A percentile compares a stretch with the other conserved stretches of the same genome.
These are phyloP conservation scores for Botrytis medusae DNA, from an alignment of 2,329 filamentous ascomycete species.

Conservation along the genomic window DNA sequence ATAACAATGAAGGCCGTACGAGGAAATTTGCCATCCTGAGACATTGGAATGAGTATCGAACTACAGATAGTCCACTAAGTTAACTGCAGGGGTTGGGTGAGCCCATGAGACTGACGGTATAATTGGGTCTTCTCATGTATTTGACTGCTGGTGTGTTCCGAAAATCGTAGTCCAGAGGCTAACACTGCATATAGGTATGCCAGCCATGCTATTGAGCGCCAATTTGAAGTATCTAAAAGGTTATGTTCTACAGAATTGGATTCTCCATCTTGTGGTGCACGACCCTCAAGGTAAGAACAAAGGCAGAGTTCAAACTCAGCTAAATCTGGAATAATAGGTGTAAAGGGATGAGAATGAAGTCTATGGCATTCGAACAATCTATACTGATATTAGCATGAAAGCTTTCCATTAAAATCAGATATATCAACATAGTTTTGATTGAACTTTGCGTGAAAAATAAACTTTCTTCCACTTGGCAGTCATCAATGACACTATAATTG, in stretches of 20 bases:
- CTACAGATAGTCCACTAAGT: constrained; percentile 6
- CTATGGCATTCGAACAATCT: constrained; percentile 2
- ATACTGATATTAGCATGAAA: neutral
- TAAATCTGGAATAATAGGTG: constrained; percentile 5
- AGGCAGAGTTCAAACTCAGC: neutral
- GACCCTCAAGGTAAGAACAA: neutral
- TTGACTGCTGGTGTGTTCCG: neutral
- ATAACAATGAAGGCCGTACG: constrained; percentile 59
- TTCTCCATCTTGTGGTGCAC: neutral
- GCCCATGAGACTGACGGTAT: neutral
- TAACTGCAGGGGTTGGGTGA: neutral
- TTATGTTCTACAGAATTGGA: neutral
- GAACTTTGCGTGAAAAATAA: constrained; percentile 48
- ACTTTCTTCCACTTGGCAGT: neutral
- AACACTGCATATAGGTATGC: neutral
- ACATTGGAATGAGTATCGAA: constrained; percentile 51
- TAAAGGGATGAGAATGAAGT: neutral
- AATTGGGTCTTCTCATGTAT: constrained; percentile 2
- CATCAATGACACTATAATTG: neutral
- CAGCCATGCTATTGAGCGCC: constrained; percentile 4
- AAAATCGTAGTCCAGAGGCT: constrained; percentile 1
- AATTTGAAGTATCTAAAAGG: neutral
- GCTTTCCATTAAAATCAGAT: neutral
- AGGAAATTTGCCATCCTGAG: constrained; percentile 60
- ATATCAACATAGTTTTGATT: constrained; percentile 43